Percentiles rank a stretch among this genome's conserved stretches.
phyloP scores from a whole-genome alignment of 805 yeast genomes.

The Saturnispora quitensis region DNA sequence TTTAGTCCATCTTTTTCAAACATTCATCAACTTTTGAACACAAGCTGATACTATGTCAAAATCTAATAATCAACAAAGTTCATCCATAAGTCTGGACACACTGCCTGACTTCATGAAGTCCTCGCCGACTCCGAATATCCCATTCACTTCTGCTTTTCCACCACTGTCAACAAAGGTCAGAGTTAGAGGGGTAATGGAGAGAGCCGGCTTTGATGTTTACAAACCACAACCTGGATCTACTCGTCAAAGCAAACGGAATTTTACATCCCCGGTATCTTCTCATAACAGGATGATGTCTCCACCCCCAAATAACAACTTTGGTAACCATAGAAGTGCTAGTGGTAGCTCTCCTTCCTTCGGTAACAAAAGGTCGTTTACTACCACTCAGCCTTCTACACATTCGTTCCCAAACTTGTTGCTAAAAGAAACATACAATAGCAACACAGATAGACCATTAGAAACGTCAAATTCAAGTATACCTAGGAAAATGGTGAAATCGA shows the following conservation, averaged over 20 bases:
- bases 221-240: slow-evolving; percentile 20
- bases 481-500: slow-evolving; percentile 4
- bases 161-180: slow-evolving; percentile 54
- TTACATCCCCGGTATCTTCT: neutral
- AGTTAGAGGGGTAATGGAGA: slow-evolving; percentile 63
- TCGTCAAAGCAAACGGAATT: slow-evolving; percentile 10
- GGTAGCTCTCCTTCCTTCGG: neutral
- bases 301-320: neutral
- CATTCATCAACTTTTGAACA: neutral
- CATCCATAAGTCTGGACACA: slow-evolving; percentile 18
- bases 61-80: neutral
- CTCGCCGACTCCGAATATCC: slow-evolving; percentile 24
- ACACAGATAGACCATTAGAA: neutral
- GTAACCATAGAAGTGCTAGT: neutral
- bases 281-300: neutral
- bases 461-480: slow-evolving; percentile 4
- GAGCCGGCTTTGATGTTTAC: slow-evolving; percentile 71
- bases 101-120: slow-evolving; percentile 27
- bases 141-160: slow-evolving; percentile 53
- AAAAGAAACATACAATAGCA: neutral
- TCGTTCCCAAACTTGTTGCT: neutral
- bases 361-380: neutral
- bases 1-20: neutral
- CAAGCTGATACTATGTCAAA: neutral
- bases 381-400: neutral